Conservation (phyloP, 2,329 filamentous ascomycete genomes). For the Hymenoscyphus albidus region DNA sequence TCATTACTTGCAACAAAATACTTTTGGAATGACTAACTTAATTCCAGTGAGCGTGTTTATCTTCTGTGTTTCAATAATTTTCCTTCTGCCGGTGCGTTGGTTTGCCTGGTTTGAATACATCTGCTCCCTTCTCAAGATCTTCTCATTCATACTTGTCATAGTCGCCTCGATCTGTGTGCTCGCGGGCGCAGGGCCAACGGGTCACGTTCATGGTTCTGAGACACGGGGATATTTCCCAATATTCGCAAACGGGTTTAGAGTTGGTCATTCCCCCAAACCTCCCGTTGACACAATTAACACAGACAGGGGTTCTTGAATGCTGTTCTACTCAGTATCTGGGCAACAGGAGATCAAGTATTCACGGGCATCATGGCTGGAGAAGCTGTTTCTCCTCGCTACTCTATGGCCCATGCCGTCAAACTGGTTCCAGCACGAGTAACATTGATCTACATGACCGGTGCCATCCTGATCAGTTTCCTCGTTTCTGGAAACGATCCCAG, state of each 20-base stretch:
- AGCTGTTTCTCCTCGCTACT: constrained; percentile 16
- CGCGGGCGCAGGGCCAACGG: constrained; percentile 38
- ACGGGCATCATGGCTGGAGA: constrained; percentile 31
- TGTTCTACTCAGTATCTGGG: constrained; percentile 19
- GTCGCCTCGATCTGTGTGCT: constrained; percentile 38
- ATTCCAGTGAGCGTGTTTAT: constrained; percentile 21
- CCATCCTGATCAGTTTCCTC: constrained; percentile 20
- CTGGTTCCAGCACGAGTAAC: constrained; percentile 17
- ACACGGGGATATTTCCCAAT: constrained; percentile 35
- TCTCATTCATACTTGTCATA: constrained; percentile 38
- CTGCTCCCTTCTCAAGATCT: constrained; percentile 38
- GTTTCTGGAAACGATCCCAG: constrained; percentile 21
- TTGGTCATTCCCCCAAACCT: background rate
- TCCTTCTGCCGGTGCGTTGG: constrained; percentile 20
- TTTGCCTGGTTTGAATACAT: constrained; percentile 39
- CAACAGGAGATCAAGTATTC: constrained; percentile 28
- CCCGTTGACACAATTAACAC: background rate
- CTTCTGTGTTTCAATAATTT: constrained; percentile 19
- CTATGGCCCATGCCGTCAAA: constrained; percentile 17
- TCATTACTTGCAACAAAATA: background rate
- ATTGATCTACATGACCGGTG: constrained; percentile 14
- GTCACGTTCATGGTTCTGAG: constrained; percentile 33
- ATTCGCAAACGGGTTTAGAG: constrained; percentile 38
- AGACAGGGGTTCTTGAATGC: constrained; percentile 32
- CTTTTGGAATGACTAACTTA: background rate